Conservation (phyloP, 768 basidiomycete genomes). For the Leccinellum albellum region DNA sequence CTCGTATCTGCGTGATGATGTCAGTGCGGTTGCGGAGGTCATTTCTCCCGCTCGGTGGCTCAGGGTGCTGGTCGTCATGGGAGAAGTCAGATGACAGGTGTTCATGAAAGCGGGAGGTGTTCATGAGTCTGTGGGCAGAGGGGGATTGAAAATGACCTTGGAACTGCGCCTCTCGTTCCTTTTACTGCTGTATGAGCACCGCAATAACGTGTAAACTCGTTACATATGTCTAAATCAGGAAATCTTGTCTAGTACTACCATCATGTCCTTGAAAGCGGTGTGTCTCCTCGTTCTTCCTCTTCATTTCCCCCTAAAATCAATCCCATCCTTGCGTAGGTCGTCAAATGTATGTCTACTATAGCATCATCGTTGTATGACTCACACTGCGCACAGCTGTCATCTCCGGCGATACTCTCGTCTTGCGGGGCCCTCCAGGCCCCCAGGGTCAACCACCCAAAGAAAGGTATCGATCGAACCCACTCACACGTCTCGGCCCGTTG, state of each 20-base stretch:
- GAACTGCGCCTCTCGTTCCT: constrained; percentile 6
- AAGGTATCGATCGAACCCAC: constrained; percentile 45
- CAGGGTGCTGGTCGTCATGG: constrained; percentile 14
- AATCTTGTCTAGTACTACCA: no score
- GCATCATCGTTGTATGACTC: constrained; percentile 14
- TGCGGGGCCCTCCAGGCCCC: constrained; percentile 71
- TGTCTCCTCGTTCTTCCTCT: constrained; percentile 22
- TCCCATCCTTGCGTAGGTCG: constrained; percentile 37
- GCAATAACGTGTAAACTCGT: neutral
- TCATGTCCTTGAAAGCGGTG: constrained; percentile 77
- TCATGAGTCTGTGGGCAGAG: constrained; percentile 22
- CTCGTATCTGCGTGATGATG: constrained; percentile 39
- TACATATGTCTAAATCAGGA: neutral
- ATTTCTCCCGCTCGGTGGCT: neutral
- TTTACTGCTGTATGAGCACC: constrained; percentile 11
- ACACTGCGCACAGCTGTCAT: constrained; percentile 60
- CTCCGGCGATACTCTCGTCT: constrained; percentile 85
- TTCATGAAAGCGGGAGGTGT: constrained; percentile 29
- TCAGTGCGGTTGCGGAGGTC: constrained; percentile 23
- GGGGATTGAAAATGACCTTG: constrained; percentile 1
- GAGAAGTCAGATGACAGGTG: constrained; percentile 23
- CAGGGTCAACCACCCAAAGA: constrained; percentile 91
- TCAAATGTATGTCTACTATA: constrained; percentile 49
- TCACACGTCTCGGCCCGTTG: neutral
- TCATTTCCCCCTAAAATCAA: neutral